A percentile compares a stretch with the other conserved stretches of the same genome.
These are phyloP conservation scores for Cunninghamia lanceolata DNA, from an alignment of 75 land plant species.

Conservation along the genomic window DNA sequence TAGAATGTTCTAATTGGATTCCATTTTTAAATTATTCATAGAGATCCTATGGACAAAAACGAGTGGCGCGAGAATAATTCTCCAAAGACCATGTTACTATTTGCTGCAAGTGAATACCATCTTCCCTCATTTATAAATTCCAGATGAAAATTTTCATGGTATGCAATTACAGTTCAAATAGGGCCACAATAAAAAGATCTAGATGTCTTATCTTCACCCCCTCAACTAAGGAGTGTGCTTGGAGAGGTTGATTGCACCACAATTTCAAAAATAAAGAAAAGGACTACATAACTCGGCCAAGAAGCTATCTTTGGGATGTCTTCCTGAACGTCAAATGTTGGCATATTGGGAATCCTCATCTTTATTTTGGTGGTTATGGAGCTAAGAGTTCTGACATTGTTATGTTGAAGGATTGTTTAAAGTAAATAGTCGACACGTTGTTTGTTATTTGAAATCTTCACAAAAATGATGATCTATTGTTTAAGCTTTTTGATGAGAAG, in stretches of 20 bases:
- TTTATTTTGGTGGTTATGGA: no score
- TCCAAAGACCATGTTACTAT: slow-evolving; percentile 45
- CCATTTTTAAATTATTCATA: not conserved
- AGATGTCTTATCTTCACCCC: slow-evolving; percentile 24
- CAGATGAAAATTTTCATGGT: slow-evolving; percentile 48
- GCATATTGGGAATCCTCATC: no score
- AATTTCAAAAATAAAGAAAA: slow-evolving; percentile 6
- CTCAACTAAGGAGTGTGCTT: slow-evolving; percentile 44
- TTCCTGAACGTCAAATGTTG: no score
- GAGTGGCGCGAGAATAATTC: slow-evolving; percentile 46
- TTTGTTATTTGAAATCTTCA: no score
- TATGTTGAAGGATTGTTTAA: no score
- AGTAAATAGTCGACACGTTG: no score
- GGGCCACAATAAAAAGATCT: slow-evolving; percentile 22
- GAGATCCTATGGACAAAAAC: slow-evolving; percentile 46
- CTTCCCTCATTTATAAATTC: slow-evolving; percentile 45
- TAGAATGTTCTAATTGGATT: not conserved
- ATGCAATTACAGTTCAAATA: slow-evolving; percentile 23
- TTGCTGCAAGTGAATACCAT: slow-evolving; percentile 32
- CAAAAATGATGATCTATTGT: no score
- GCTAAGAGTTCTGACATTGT: no score
- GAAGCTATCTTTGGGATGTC: slow-evolving; percentile 23
- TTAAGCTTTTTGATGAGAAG: no score
- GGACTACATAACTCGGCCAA: slow-evolving; percentile 22
- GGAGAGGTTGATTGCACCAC: slow-evolving; percentile 33